Percentiles rank a stretch among this genome's conserved stretches.
These are phyloP conservation scores for Xylariaceae sp. DNA, from an alignment of 2,329 filamentous ascomycete genomes.

Conservation along the genomic window DNA sequence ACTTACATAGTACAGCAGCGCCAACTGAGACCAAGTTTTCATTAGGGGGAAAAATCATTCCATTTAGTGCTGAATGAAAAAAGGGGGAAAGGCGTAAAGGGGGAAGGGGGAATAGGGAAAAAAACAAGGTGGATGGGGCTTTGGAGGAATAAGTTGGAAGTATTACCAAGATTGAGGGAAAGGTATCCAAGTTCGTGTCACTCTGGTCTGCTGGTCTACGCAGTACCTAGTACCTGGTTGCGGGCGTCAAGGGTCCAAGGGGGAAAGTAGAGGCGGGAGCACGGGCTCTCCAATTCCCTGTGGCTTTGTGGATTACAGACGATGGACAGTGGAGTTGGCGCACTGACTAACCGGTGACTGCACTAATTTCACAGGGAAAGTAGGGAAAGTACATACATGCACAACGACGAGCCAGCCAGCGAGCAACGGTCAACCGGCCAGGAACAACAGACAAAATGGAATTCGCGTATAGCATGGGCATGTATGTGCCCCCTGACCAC, in stretches of 20 bases:
- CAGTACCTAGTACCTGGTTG: too few species aligned
- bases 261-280: neutral
- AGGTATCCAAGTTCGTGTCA: neutral
- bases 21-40: neutral
- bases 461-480: slow-evolving; percentile 29
- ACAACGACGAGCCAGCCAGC: too few species aligned
- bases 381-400: too few species aligned
- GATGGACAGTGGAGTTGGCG: neutral
- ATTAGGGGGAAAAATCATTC: neutral
- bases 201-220: neutral
- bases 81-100: slow-evolving; percentile 2
- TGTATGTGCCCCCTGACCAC: slow-evolving; percentile 28
- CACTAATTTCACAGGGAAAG: neutral
- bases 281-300: too few species aligned
- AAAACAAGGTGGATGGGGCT: neutral
- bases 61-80: slow-evolving; percentile 4
- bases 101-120: neutral
- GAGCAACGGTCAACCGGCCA: too few species aligned
- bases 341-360: neutral
- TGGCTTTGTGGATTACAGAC: too few species aligned
- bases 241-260: slow-evolving; percentile 1
- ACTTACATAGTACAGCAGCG: neutral
- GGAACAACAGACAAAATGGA: slow-evolving; percentile 25
- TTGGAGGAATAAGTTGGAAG: neutral
- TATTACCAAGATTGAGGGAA: neutral